Evolutionary conservation across 306 rosid species (phyloP).

Genomic region (Quercus mongolica): DNA sequence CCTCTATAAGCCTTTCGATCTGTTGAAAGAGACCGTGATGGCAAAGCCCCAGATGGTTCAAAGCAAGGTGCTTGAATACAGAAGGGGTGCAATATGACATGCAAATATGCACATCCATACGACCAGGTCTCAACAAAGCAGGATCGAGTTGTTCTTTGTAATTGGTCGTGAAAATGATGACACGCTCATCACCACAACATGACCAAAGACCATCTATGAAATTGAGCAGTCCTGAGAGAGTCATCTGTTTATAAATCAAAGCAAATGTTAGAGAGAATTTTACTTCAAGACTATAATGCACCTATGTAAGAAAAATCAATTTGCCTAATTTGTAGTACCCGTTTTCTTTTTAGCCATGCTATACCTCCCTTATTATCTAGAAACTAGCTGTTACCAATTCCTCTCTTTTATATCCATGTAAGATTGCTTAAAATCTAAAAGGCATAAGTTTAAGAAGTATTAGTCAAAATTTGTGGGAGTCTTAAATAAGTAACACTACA

Average conservation of each 20-base stretch:
- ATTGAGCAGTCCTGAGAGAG: constrained; percentile 29
- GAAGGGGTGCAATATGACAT: constrained; percentile 30
- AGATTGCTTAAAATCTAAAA: too few species aligned
- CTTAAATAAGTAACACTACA: too few species aligned
- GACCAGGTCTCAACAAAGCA: constrained; percentile 41
- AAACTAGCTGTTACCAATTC: too few species aligned
- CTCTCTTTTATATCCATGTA: too few species aligned
- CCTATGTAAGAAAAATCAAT: too few species aligned
- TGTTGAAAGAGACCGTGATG: constrained; percentile 13
- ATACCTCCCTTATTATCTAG: too few species aligned
- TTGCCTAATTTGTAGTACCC: too few species aligned
- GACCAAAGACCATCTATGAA: constrained; percentile 30
- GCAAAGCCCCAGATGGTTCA: constrained; percentile 11
- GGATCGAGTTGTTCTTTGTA: constrained; percentile 28
- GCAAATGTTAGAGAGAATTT: neutral
- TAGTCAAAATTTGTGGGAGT: too few species aligned
- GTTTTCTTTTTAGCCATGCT: too few species aligned
- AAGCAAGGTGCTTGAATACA: constrained; percentile 23
- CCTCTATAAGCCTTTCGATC: constrained; percentile 23
- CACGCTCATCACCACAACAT: constrained; percentile 24
- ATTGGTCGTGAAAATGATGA: constrained; percentile 24
- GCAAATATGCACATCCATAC: constrained; percentile 38
- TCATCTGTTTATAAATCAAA: constrained; percentile 5
- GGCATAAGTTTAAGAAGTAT: too few species aligned
- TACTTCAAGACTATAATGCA: too few species aligned